Percentiles rank a stretch among this genome's conserved stretches.
These are phyloP conservation scores for Tricladium varicosporioides DNA, from an alignment of 2,329 filamentous ascomycete species.

Conservation along the genomic window DNA sequence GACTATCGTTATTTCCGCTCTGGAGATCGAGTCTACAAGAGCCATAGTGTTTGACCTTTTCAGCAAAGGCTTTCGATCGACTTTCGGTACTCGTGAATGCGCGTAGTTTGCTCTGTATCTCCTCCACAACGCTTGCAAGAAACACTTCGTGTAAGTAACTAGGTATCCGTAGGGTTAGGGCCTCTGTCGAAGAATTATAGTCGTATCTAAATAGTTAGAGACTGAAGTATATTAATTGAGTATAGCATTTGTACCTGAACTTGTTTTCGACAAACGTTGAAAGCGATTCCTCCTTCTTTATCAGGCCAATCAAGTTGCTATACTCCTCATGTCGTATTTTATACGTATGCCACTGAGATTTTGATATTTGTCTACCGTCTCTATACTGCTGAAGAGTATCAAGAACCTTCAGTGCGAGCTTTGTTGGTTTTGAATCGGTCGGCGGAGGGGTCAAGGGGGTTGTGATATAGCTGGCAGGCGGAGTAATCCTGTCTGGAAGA, in stretches of 20 bases:
- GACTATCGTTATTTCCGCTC: conserved; percentile 3
- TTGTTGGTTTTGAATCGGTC: not conserved
- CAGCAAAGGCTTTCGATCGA: not conserved
- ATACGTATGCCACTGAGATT: not conserved
- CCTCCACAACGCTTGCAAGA: not conserved
- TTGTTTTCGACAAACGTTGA: not conserved
- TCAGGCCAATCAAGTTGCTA: not conserved
- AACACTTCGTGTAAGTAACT: not conserved
- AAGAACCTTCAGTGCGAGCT: not conserved
- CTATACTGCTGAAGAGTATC: not conserved
- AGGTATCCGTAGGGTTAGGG: not conserved
- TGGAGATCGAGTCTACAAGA: conserved; percentile 2
- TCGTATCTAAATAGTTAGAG: not conserved
- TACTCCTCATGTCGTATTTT: not conserved
- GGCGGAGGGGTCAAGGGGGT: not conserved
- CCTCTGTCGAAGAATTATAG: not conserved
- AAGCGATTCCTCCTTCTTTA: not conserved
- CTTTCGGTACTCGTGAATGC: not conserved
- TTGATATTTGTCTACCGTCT: not conserved
- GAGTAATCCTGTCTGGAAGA: not conserved
- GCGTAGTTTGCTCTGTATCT: not conserved
- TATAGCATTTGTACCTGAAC: not conserved
- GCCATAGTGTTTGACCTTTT: conserved; percentile 1
- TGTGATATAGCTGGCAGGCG: not conserved
- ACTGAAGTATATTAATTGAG: not conserved